Conservation (phyloP, 1,284 basidiomycete genomes). For the Golubevia sp. region DNA sequence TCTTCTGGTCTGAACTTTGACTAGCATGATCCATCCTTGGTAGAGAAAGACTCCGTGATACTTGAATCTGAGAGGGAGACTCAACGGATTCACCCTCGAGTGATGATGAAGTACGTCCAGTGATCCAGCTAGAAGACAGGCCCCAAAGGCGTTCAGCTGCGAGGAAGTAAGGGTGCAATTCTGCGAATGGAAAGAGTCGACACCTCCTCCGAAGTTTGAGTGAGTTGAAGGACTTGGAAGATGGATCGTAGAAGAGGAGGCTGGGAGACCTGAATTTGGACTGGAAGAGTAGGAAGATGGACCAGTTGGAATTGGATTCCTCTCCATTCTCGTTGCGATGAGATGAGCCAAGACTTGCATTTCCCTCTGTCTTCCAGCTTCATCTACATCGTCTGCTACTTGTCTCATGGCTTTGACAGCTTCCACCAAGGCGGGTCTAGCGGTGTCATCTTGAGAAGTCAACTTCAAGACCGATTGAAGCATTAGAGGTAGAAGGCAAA, state of each 20-base stretch:
- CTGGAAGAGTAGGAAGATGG: background rate
- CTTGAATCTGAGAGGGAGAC: conserved; percentile 51
- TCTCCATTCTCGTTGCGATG: conserved; percentile 45
- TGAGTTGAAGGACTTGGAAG: too few relatives aligned
- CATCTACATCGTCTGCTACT: conserved; percentile 47
- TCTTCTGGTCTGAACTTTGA: conserved; percentile 46
- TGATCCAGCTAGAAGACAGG: conserved; percentile 46
- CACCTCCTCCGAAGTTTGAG: background rate
- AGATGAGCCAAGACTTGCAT: conserved; percentile 44
- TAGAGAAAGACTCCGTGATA: conserved; percentile 53
- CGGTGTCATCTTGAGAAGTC: background rate
- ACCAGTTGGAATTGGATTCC: conserved; percentile 9
- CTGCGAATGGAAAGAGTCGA: background rate
- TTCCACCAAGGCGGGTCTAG: conserved; percentile 17
- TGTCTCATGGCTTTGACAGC: conserved; percentile 44
- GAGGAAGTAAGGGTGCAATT: background rate
- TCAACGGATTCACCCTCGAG: conserved; percentile 30
- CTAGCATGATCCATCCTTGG: conserved; percentile 42
- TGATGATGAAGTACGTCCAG: conserved; percentile 57
- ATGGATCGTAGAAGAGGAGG: background rate
- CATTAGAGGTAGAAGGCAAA: conserved; percentile 55
- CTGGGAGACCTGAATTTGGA: too few relatives aligned
- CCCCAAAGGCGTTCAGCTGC: conserved; percentile 17
- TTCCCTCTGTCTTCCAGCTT: conserved; percentile 44
- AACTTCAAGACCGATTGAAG: conserved; percentile 51